Conservation (phyloP, 2,329 filamentous ascomycete species). For the Monilinia vaccinii-corymbosi region DNA sequence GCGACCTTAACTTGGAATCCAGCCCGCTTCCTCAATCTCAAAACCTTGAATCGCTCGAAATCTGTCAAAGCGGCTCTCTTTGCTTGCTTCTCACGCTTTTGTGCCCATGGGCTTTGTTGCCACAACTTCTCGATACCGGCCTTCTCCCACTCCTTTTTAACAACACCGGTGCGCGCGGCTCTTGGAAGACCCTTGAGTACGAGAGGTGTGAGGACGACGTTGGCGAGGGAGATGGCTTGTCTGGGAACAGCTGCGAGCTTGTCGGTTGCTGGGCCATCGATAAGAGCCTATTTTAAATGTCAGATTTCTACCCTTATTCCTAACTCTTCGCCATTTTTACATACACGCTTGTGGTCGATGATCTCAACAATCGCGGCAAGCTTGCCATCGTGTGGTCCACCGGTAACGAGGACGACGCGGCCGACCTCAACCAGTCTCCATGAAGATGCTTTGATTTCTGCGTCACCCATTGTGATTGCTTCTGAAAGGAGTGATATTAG, state of each 20-base stretch:
- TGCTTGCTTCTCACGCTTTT: conserved; percentile 80
- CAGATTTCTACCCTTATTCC: conserved; percentile 18
- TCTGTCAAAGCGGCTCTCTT: conserved; percentile 88
- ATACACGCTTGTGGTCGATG: conserved; percentile 99
- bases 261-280: conserved; percentile 87
- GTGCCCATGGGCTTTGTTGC: conserved; percentile 84
- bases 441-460: conserved; percentile 70
- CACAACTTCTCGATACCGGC: conserved; percentile 88
- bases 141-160: conserved; percentile 88
- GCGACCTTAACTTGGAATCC: conserved; percentile 97
- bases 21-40: conserved; percentile 99
- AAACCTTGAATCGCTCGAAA: conserved; percentile 99
- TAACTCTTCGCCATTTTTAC: conserved; percentile 36
- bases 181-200: conserved; percentile 80
- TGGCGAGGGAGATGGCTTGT: conserved; percentile 73
- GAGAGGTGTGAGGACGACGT: conserved; percentile 83
- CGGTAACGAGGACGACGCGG: conserved; percentile 87
- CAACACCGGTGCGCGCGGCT: conserved; percentile 68
- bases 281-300: conserved; percentile 61
- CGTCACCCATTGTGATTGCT: conserved; percentile 70
- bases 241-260: conserved; percentile 73
- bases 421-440: conserved; percentile 96
- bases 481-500: conserved; percentile 32
- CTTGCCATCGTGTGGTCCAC: conserved; percentile 70
- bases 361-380: conserved; percentile 96